These are phyloP conservation scores for Aspergillus quadrilineatus DNA, from an alignment of 2,329 filamentous ascomycete species.

Conservation along the genomic window DNA sequence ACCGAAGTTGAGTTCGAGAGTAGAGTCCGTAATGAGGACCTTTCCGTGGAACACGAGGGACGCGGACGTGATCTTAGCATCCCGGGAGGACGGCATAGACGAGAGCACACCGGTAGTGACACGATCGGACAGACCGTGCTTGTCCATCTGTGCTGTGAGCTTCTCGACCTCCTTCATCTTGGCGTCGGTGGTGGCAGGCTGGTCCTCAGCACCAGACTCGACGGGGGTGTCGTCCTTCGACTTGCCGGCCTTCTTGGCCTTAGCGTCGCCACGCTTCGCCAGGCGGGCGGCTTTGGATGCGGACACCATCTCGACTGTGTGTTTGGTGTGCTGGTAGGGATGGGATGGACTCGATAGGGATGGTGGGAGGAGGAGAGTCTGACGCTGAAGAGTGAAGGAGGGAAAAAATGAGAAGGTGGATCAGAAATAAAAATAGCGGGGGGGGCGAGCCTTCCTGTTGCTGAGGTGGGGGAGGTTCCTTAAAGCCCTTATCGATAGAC, in stretches of 20 bases:
- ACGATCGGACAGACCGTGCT: constrained; percentile 92
- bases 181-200: constrained; percentile 67
- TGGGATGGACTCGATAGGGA: constrained; percentile 14
- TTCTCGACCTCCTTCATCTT: constrained; percentile 82
- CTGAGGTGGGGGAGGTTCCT: constrained; percentile 23
- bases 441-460: constrained; percentile 24
- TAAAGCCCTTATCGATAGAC: constrained; percentile 45
- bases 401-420: constrained; percentile 36
- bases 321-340: constrained; percentile 17
- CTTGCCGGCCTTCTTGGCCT: constrained; percentile 68
- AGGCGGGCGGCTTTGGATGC: constrained; percentile 67
- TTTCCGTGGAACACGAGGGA: constrained; percentile 97
- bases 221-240: constrained; percentile 62
- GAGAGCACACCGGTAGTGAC: constrained; percentile 96
- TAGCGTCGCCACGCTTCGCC: constrained; percentile 64
- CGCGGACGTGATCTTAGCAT: constrained; percentile 94
- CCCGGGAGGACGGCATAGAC: constrained; percentile 79
- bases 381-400: constrained; percentile 16
- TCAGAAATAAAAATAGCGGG: constrained; percentile 30
- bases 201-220: constrained; percentile 61
- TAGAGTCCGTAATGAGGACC: constrained; percentile 91
- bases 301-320: constrained; percentile 58
- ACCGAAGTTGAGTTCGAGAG: constrained; percentile 87
- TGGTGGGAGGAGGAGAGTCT: constrained; percentile 22
- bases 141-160: constrained; percentile 89